Evolutionary conservation across 768 basidiomycete genomes (phyloP).

Genomic region (Galerina marginata): DNA sequence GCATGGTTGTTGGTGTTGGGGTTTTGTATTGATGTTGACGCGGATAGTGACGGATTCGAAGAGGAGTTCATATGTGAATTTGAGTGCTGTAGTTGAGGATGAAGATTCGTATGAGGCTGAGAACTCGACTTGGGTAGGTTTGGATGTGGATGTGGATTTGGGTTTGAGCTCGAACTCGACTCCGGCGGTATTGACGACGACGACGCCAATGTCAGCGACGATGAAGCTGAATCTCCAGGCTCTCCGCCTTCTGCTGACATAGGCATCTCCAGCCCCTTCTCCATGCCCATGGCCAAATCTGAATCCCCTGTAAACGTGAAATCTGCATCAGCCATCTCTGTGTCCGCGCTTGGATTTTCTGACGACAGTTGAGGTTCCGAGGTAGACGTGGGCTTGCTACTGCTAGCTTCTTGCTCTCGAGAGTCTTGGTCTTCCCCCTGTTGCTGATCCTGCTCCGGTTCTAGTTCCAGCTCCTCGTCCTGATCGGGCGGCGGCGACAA

Average conservation of each 20-base stretch:
- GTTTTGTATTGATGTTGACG: background rate
- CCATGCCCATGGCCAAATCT: background rate
- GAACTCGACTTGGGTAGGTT: background rate
- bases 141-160: background rate
- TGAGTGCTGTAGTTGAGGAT: background rate
- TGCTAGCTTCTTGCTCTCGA: background rate
- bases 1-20: slow-evolving; percentile 2
- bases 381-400: background rate
- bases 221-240: no score
- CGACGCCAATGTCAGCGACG: background rate
- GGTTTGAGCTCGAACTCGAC: background rate
- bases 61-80: background rate
- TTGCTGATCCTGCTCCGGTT: slow-evolving; percentile 12
- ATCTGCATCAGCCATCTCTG: slow-evolving; percentile 4
- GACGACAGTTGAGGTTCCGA: background rate
- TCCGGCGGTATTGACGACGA: background rate
- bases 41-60: background rate
- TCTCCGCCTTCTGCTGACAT: no score
- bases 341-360: slow-evolving; percentile 2
- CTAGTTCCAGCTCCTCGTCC: slow-evolving; percentile 34
- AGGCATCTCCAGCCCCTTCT: no score
- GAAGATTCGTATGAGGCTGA: background rate
- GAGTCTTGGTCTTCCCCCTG: slow-evolving; percentile 12
- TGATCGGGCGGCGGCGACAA: slow-evolving; percentile 68
- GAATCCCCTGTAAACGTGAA: background rate